Base-by-base conservation (phyloP, 148 eudicot genomes). In the Bassia scoparia region DNA sequence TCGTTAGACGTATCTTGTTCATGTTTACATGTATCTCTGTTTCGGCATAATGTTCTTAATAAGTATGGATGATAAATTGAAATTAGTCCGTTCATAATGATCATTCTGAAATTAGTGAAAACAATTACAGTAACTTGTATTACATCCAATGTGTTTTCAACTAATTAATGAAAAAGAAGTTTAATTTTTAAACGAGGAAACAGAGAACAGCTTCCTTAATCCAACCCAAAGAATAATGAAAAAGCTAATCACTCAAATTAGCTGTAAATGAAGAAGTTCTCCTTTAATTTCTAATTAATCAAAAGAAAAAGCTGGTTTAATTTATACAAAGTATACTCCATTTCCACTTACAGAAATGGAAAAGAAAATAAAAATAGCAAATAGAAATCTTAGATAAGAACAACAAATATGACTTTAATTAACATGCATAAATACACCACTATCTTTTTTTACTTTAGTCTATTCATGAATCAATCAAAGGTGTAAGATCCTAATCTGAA, bases 391-490 rank as follows among this genome's bases (percentile, higher is more conserved):
- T 21, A 56, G 50, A 53, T 5, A 66, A 1, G 23, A 65, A 26
- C 23, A n/a, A 66, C 60, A 59, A 67, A 56, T 33, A 56, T 44
- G 77, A 75, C 20, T n/a, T 59, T 49, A n/a, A n/a, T n/a, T 68
- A 24, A 41, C 10, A n/a, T n/a, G n/a, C n/a, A 24, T 5, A 24
- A 54, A 33, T 49, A 30, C 34, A 26, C n/a, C 52, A 26, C 34
- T 44, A 66, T 41, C 17, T n/a, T 66, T 66, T n/a, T 23, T 41
- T 20, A 24, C 12, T n/a, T 35, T 65, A 69, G 0, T 48, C 67
- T 52, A 61, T 52, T 76, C 74, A 76, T 27, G 63, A 49, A 44
- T 67, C n/a, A 60, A 37, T 76, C 53, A 66, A 76, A 76, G 60
- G 15, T 48, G 59, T 52, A 66, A 69, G 65, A 61, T 41, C 20